Conservation (phyloP, 2,329 filamentous ascomycete species). For the Incumbomyces delicatus region DNA sequence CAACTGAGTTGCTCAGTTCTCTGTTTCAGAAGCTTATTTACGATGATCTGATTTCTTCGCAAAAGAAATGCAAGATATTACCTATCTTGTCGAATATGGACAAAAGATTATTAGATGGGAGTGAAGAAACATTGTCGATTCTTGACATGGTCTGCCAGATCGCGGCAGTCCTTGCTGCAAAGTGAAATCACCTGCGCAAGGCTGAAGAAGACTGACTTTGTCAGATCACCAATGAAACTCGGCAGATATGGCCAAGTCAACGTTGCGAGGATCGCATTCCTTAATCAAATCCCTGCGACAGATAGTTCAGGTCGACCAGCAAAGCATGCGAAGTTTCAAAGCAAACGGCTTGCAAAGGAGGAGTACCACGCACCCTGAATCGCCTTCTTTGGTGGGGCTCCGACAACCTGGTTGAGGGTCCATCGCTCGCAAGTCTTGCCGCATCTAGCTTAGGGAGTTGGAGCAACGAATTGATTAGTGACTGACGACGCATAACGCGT, state of each 20-base stretch:
- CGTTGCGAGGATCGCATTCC: too few species aligned
- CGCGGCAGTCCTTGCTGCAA: slow-evolving; percentile 40
- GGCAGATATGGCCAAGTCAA: too few species aligned
- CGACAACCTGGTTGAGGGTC: too few species aligned
- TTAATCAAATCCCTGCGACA: too few species aligned
- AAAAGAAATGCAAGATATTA: slow-evolving; percentile 84
- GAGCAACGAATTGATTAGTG: background rate
- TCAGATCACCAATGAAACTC: too few species aligned
- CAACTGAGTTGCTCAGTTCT: slow-evolving; percentile 74
- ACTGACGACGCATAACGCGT: too few species aligned
- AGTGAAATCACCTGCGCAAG: background rate
- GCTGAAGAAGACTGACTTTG: background rate
- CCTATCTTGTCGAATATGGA: slow-evolving; percentile 87
- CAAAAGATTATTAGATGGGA: slow-evolving; percentile 86
- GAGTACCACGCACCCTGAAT: too few species aligned
- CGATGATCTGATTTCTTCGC: slow-evolving; percentile 73
- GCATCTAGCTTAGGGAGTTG: background rate
- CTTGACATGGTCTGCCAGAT: slow-evolving; percentile 76
- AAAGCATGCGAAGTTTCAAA: too few species aligned
- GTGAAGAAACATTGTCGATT: slow-evolving; percentile 88
- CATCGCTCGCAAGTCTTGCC: too few species aligned
- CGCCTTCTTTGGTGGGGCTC: too few species aligned
- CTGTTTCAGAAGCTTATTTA: slow-evolving; percentile 74
- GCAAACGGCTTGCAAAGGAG: too few species aligned
- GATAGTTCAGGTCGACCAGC: too few species aligned